A percentile compares a stretch with the other conserved stretches of the same genome.
Conservation (phyloP, 2,329 filamentous ascomycete species). For the Teratosphaeriaceae sp. region DNA sequence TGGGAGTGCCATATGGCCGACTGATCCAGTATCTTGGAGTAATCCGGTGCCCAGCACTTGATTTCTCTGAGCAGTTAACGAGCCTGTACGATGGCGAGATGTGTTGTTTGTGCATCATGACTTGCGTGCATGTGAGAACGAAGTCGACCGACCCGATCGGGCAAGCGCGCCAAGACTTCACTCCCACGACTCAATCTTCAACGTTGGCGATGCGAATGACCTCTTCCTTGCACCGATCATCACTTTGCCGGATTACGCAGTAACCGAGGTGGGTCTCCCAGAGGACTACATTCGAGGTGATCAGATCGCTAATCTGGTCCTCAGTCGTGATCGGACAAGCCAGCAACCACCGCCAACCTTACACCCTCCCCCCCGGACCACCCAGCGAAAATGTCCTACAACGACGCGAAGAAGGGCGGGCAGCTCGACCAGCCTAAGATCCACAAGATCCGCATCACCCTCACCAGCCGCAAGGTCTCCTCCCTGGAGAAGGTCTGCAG, state of each 20-base stretch:
- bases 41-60: not conserved
- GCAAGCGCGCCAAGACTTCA: constrained; percentile 6
- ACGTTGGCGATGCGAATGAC: constrained; percentile 11
- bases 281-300: too few species aligned
- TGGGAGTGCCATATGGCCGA: constrained; percentile 52
- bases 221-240: constrained; percentile 38
- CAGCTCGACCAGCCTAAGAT: constrained; percentile 87
- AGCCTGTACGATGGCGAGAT: too few species aligned
- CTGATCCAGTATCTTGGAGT: too few species aligned
- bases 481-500: constrained; percentile 97
- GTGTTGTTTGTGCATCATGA: too few species aligned
- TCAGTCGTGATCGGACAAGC: constrained; percentile 16
- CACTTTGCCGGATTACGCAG: constrained; percentile 42
- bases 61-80: too few species aligned
- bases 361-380: constrained; percentile 18
- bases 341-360: constrained; percentile 14
- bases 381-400: constrained; percentile 71
- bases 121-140: not conserved
- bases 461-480: constrained; percentile 89
- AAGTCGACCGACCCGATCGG: not conserved
- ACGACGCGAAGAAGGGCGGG: constrained; percentile 85
- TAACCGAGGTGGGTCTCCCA: constrained; percentile 18
- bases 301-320: not conserved
- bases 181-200: not conserved
- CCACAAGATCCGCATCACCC: constrained; percentile 98